phyloP scores from a whole-genome alignment of 1,284 basidiomycete genomes.

The Papiliotrema nemorosa region DNA sequence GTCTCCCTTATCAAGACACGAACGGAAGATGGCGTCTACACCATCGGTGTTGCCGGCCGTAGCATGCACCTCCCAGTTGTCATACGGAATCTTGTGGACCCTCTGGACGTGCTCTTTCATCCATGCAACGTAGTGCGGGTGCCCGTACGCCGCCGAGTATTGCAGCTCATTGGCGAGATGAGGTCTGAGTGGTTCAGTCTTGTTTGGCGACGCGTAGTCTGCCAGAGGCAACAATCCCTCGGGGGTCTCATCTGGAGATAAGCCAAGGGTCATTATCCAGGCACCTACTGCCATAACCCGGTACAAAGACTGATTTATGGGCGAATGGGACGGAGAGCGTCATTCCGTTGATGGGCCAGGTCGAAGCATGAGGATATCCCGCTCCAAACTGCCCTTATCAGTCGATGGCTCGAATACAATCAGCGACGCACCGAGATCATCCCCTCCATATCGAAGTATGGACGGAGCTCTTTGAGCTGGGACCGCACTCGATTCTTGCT shows the following conservation, averaged over 20 bases:
- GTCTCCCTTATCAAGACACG: conserved; percentile 32
- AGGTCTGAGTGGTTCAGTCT: conserved; percentile 22
- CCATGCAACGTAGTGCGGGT: conserved; percentile 29
- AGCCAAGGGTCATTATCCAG: too few species aligned
- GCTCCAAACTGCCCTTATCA: conserved; percentile 26
- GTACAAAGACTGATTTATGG: conserved; percentile 32
- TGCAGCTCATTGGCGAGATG: conserved; percentile 35
- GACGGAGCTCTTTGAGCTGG: conserved; percentile 10
- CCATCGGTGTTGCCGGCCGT: conserved; percentile 44
- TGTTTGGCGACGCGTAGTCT: conserved; percentile 18
- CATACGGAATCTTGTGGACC: conserved; percentile 28
- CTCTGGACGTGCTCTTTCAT: conserved; percentile 30
- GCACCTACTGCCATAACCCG: conserved; percentile 23
- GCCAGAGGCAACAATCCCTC: conserved; percentile 25
- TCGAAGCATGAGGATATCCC: conserved; percentile 34
- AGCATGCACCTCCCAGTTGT: conserved; percentile 28
- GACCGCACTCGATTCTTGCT: conserved; percentile 6
- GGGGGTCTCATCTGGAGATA: conserved; percentile 5
- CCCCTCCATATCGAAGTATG: conserved; percentile 10
- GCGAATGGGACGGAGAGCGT: conserved; percentile 37
- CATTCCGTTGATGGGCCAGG: conserved; percentile 41
- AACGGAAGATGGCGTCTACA: conserved; percentile 31
- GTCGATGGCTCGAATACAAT: background rate
- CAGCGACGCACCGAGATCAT: conserved; percentile 14
- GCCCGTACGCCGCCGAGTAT: conserved; percentile 32